Evolutionary conservation across 1,139 yeast species (phyloP), one percentile per base, ranked within the genome.

Genomic region (Zhuliangozyma blackwelliae): DNA sequence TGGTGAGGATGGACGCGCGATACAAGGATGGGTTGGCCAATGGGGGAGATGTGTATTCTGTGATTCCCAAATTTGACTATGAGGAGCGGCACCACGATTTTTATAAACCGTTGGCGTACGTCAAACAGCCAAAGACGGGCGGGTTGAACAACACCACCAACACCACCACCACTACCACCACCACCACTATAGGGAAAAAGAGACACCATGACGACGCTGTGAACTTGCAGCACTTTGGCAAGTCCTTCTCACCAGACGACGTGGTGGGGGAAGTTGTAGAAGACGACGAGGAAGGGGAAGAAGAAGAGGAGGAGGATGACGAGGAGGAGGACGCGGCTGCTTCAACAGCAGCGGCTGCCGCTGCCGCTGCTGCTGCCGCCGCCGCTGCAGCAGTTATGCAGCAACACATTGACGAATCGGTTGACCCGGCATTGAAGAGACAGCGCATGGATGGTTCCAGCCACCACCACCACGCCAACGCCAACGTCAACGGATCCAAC

Each of bases 1-100:
- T 65, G 21, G 55, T 58, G 5, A 50, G 57, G 26, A 38, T 59
- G 26, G 71, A 65, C 37, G 43, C 54, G 3, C 54, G 50, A 31
- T 65, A 59, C 39, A 48, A 52, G 3, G 64, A 63, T 27, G 68
- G 61, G 1, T 45, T 65, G 26, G 38, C 33, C 6, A 9, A 19
- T 7, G 33, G 28, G 12, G 65, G 58, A 1, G 57, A 57, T 32
- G 46, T 63, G 2, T 65, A 63, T 40, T 43, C 43, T 3, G 61
- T 56, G 22, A 55, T 66, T 11, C 69, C 71, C 9, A 58, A 54
- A 34, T 65, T 65, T 38, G 65, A 64, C 19, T 61, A 55, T 38
- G 54, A 51, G 6, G 70, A 65, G 31, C 57, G 57, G n/a, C 54
- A 51, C 29, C 50, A 51, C 29, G 67, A 58, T 19, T 64, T 54